Percentiles rank a stretch among this genome's conserved stretches.
These are phyloP conservation scores for Bruguiera hainesii DNA, from an alignment of 441 rosid species.

Conservation along the genomic window DNA sequence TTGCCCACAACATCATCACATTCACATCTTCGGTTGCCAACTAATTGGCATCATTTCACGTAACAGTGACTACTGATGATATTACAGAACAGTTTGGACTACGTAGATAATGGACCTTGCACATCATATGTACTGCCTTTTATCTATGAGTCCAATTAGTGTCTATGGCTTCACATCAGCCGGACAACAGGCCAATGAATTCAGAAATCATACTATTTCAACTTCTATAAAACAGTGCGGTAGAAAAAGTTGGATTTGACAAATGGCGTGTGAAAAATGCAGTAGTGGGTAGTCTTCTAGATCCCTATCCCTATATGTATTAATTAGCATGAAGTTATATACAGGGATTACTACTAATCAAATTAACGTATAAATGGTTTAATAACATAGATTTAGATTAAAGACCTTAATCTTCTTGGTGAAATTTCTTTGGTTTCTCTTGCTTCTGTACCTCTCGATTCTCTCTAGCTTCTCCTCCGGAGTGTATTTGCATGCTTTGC, in stretches of 20 bases:
- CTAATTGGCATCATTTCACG: too few species aligned
- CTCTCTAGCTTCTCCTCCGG: slow-evolving; percentile 89
- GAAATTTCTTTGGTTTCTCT: slow-evolving; percentile 83
- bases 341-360: not conserved
- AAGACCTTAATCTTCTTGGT: slow-evolving; percentile 95
- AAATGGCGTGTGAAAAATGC: slow-evolving; percentile 11
- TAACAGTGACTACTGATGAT: too few species aligned
- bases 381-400: not conserved
- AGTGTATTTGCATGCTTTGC: slow-evolving; percentile 63
- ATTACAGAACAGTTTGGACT: too few species aligned
- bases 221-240: slow-evolving; percentile 12
- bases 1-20: too few species aligned
- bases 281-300: too few species aligned
- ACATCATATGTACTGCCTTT: not conserved
- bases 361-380: not conserved
- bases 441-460: slow-evolving; percentile 79
- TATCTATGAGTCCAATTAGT: not conserved
- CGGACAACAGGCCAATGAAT: not conserved
- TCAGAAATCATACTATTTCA: slow-evolving; percentile 2
- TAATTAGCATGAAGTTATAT: not conserved
- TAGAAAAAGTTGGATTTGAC: slow-evolving; percentile 26
- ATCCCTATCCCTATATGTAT: not conserved
- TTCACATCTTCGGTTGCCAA: too few species aligned
- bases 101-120: too few species aligned
- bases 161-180: not conserved